These are phyloP conservation scores for Orychophragmus violaceus DNA, from an alignment of 345 rosid genomes.

Conservation along the genomic window DNA sequence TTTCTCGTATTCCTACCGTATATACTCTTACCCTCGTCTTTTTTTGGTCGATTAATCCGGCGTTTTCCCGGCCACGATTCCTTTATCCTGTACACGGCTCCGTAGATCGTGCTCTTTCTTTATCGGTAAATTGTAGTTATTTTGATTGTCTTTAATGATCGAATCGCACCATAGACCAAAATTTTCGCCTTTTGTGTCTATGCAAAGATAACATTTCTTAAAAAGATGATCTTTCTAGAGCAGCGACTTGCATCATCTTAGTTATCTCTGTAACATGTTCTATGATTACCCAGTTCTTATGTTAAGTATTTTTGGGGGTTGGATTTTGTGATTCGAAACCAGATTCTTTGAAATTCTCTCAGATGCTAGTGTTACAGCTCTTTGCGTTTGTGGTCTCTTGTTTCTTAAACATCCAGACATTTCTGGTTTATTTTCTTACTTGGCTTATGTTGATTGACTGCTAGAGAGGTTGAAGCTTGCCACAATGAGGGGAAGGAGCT, in stretches of 20 bases:
- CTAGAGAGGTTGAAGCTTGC: slow-evolving; percentile 3
- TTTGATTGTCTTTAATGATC: background rate
- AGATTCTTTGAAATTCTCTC: background rate
- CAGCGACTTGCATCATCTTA: background rate
- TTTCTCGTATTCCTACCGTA: background rate
- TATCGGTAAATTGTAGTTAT: background rate
- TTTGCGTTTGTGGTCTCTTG: background rate
- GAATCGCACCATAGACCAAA: background rate
- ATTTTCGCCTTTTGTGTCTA: background rate
- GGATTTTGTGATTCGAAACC: background rate
- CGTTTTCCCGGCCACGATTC: background rate
- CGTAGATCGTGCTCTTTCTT: background rate
- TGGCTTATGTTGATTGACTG: background rate
- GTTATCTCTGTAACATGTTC: background rate
- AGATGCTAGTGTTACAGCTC: background rate
- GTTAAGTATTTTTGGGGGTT: background rate
- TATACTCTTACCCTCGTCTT: background rate
- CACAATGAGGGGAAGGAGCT: slow-evolving; percentile 80
- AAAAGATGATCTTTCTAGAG: background rate
- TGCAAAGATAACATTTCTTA: background rate
- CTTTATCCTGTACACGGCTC: background rate
- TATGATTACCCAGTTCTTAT: background rate
- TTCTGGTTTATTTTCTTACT: background rate
- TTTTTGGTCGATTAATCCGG: background rate
- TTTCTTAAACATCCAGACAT: background rate